Conservation (phyloP, 192 early-diverging fungal genomes). For the Paraglomus brasilianum region DNA sequence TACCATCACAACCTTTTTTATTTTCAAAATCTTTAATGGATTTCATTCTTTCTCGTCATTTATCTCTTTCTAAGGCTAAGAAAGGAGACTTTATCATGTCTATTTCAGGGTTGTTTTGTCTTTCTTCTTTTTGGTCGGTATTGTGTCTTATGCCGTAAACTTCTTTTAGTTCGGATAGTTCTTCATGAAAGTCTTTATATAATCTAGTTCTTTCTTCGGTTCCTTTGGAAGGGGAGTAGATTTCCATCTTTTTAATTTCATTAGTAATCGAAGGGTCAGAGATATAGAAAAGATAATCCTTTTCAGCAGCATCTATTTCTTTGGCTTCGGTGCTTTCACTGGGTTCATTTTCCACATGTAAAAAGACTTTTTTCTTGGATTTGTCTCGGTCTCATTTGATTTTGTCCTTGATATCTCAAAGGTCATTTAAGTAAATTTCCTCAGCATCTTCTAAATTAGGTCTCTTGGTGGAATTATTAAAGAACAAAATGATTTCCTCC, state of each 20-base stretch:
- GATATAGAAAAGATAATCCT: slow-evolving; percentile 20
- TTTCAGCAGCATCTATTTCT: slow-evolving; percentile 7
- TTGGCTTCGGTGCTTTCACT: not conserved
- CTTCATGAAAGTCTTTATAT: slow-evolving; percentile 3
- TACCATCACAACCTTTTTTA: too few species aligned
- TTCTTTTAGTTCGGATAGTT: not conserved
- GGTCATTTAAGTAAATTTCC: not conserved
- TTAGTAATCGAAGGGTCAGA: slow-evolving; percentile 9
- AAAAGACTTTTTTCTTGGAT: slow-evolving; percentile 9
- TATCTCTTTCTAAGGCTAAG: too few species aligned
- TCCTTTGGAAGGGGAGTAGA: not conserved
- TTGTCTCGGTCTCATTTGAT: slow-evolving; percentile 5
- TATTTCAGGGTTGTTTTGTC: slow-evolving; percentile 8
- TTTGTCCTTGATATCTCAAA: not conserved
- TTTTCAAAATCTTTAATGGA: too few species aligned
- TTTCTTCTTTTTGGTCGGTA: not conserved
- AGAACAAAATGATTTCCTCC: not conserved
- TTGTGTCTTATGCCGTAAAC: not conserved
- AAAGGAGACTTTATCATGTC: too few species aligned
- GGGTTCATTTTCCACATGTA: not conserved
- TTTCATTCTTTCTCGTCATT: too few species aligned
- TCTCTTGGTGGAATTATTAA: not conserved
- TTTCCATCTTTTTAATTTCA: slow-evolving; percentile 18
- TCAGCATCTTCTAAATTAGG: slow-evolving; percentile 9
- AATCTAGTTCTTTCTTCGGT: slow-evolving; percentile 1